phyloP scores from a whole-genome alignment of 768 basidiomycete species.

The Auricularia sp. region DNA sequence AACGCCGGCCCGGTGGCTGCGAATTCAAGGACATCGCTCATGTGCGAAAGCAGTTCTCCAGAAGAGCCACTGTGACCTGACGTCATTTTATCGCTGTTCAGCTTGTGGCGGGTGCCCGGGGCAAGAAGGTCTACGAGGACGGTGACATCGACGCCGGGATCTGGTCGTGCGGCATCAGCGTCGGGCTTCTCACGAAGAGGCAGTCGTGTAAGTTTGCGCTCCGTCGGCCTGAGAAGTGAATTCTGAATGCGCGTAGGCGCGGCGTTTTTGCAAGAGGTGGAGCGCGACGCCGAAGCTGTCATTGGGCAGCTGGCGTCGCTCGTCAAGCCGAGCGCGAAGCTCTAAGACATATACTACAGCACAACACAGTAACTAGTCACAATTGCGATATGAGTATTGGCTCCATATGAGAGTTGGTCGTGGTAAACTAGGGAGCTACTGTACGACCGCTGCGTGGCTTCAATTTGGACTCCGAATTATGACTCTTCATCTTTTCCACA shows the following conservation, averaged over 20 bases:
- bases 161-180: conserved; percentile 60
- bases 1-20: conserved; percentile 70
- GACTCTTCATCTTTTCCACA: no score
- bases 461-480: no score
- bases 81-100: background rate
- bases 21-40: conserved; percentile 80
- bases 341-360: no score
- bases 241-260: conserved; percentile 16
- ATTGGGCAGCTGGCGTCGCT: no score
- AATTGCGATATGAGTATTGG: no score
- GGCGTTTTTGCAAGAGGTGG: no score
- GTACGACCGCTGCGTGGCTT: no score
- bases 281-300: no score
- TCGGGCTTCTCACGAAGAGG: conserved; percentile 37
- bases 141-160: conserved; percentile 85
- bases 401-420: no score
- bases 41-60: background rate
- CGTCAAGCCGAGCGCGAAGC: no score
- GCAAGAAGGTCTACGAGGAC: conserved; percentile 65
- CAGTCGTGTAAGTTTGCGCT: background rate
- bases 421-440: no score
- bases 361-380: no score
- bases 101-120: conserved; percentile 61
- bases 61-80: background rate
- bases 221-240: conserved; percentile 12